Percentiles rank a stretch among this genome's conserved stretches.
phyloP scores from a whole-genome alignment of 2,329 filamentous ascomycete genomes.

The Pestalotiopsis sp. region DNA sequence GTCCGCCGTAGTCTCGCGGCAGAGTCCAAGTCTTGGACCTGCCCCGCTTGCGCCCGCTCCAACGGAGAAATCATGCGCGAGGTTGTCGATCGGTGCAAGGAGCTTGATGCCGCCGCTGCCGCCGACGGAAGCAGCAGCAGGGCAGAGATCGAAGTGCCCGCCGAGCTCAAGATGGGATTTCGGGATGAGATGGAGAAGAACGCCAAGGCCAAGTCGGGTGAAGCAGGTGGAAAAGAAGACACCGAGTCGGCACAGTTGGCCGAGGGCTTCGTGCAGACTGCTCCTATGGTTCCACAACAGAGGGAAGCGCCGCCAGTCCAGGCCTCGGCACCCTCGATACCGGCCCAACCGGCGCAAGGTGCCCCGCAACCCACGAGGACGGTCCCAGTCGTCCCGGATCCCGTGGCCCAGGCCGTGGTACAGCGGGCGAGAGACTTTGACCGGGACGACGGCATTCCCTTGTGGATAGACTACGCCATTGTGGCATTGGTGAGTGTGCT shows the following conservation, averaged over 20 bases:
- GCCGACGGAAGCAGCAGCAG: slow-evolving; percentile 11
- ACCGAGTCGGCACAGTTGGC: slow-evolving; percentile 52
- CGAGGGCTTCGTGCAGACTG: slow-evolving; percentile 62
- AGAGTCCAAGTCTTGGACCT: slow-evolving; percentile 69
- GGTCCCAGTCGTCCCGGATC: slow-evolving; percentile 26
- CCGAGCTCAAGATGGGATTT: slow-evolving; percentile 68
- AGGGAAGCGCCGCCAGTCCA: slow-evolving; percentile 20
- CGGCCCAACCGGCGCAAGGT: slow-evolving; percentile 26
- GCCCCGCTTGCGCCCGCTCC: slow-evolving; percentile 68
- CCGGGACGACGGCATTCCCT: slow-evolving; percentile 57
- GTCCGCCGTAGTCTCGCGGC: slow-evolving; percentile 71
- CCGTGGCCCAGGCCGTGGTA: slow-evolving; percentile 17
- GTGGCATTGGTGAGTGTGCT: slow-evolving; percentile 72
- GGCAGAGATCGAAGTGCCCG: slow-evolving; percentile 53
- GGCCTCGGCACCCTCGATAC: slow-evolving; percentile 18
- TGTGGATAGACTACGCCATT: slow-evolving; percentile 84
- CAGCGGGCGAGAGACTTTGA: slow-evolving; percentile 26
- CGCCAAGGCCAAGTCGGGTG: slow-evolving; percentile 27
- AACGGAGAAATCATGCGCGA: slow-evolving; percentile 78
- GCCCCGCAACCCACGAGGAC: slow-evolving; percentile 32
- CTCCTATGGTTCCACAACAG: slow-evolving; percentile 23
- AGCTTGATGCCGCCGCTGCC: slow-evolving; percentile 22
- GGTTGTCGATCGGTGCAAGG: slow-evolving; percentile 55
- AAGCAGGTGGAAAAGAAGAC: slow-evolving; percentile 31
- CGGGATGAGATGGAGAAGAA: slow-evolving; percentile 67